phyloP scores from a whole-genome alignment of 805 yeast genomes.

The Zygotorulaspora danielsina region DNA sequence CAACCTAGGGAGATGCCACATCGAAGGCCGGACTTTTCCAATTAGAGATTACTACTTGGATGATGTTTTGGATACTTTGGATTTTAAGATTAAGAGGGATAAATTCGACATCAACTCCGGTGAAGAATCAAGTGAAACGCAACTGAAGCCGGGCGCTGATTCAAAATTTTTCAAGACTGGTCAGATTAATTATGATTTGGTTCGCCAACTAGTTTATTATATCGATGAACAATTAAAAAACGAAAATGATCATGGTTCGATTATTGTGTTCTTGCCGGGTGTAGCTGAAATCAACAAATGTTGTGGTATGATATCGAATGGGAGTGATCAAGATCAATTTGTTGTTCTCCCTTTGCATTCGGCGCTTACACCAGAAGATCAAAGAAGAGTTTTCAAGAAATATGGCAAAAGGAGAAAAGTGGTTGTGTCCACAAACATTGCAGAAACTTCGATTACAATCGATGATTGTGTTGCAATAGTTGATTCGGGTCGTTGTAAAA shows the following conservation, averaged over 20 bases:
- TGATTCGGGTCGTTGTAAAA: conserved; percentile 83
- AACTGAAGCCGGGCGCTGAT: conserved; percentile 55
- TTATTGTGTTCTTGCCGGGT: conserved; percentile 85
- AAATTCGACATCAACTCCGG: conserved; percentile 20
- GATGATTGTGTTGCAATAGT: conserved; percentile 91
- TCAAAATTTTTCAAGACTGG: conserved; percentile 64
- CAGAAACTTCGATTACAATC: conserved; percentile 95
- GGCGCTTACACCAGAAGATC: conserved; percentile 78
- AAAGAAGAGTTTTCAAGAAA: conserved; percentile 61
- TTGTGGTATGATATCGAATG: conserved; percentile 26
- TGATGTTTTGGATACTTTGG: conserved; percentile 51
- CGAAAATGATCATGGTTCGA: conserved; percentile 58
- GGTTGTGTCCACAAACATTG: conserved; percentile 88
- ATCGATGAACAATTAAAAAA: conserved; percentile 47
- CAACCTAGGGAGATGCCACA: conserved; percentile 62
- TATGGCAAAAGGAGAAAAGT: conserved; percentile 66
- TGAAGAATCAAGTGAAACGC: conserved; percentile 34
- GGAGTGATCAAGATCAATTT: conserved; percentile 22
- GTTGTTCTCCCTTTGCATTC: conserved; percentile 79
- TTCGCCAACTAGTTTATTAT: conserved; percentile 50
- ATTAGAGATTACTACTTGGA: conserved; percentile 74
- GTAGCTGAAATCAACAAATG: conserved; percentile 77
- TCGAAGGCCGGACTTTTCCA: conserved; percentile 92
- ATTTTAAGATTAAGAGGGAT: conserved; percentile 47
- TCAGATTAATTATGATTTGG: conserved; percentile 68